These are phyloP conservation scores for Populus deltoides DNA, from an alignment of 345 rosid genomes.

Conservation along the genomic window DNA sequence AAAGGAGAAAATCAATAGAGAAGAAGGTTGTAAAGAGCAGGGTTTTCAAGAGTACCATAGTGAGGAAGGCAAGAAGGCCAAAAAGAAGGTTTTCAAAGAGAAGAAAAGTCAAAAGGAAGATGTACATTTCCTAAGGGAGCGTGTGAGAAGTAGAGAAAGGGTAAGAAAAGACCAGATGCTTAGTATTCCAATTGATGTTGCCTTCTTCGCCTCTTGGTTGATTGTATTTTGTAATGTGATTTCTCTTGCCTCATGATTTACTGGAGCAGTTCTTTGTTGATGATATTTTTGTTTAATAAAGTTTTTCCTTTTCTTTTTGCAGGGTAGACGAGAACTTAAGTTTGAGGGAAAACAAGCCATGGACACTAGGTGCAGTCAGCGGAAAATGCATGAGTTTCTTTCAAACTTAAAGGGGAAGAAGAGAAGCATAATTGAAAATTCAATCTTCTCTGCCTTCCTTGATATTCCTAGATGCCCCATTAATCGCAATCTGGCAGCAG, in stretches of 20 bases:
- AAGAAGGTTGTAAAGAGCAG: not conserved
- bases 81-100: not conserved
- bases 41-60: not conserved
- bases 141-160: not conserved
- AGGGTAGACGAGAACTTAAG: not conserved
- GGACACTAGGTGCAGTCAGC: not conserved
- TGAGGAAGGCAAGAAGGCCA: not conserved
- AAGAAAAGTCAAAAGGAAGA: not conserved
- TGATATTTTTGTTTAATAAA: not conserved
- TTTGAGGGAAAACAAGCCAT: not conserved
- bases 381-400: not conserved
- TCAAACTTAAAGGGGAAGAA: not conserved
- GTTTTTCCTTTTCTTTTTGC: not conserved
- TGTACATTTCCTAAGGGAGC: not conserved
- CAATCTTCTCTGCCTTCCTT: not conserved
- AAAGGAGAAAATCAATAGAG: not conserved
- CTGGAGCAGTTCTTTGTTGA: not conserved
- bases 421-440: not conserved
- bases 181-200: not conserved
- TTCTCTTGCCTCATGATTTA: not conserved
- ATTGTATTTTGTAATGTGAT: not conserved
- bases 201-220: not conserved
- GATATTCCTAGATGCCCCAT: not conserved
- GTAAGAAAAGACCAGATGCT: not conserved
- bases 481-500: not conserved